Percentiles rank a stretch among this genome's conserved stretches.
Evolutionary conservation across 768 basidiomycete species (phyloP).

Genomic region (Hortiboletus campestris): DNA sequence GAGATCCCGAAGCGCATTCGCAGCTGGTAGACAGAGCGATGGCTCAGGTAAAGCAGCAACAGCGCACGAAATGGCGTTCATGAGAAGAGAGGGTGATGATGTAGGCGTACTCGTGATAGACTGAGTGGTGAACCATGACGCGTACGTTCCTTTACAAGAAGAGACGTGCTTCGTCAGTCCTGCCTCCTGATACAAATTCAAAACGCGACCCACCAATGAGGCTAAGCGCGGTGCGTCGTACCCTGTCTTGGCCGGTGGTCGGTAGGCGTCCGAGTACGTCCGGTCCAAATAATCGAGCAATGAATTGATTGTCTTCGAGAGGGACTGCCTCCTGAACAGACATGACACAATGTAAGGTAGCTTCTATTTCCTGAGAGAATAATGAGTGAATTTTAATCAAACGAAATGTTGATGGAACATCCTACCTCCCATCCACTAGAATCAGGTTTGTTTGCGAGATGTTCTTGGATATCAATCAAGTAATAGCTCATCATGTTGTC

Average conservation of each 20-base stretch:
- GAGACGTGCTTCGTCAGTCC: not conserved
- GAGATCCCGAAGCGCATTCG: conserved; percentile 77
- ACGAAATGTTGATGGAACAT: not conserved
- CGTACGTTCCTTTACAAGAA: conserved; percentile 55
- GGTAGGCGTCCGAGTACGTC: conserved; percentile 71
- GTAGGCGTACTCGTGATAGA: conserved; percentile 28
- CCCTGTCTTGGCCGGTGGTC: conserved; percentile 55
- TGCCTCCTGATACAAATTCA: not conserved
- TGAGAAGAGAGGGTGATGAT: conserved; percentile 46
- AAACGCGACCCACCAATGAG: conserved; percentile 62
- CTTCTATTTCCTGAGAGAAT: conserved; percentile 73
- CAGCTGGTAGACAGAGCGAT: conserved; percentile 65
- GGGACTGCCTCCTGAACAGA: conserved; percentile 86
- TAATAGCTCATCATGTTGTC: conserved; percentile 78
- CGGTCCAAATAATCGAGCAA: conserved; percentile 67
- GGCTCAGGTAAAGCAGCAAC: conserved; percentile 68
- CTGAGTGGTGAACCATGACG: conserved; percentile 75
- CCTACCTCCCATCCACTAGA: conserved; percentile 73
- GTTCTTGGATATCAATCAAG: conserved; percentile 57
- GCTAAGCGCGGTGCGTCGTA: conserved; percentile 71
- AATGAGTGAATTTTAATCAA: not conserved
- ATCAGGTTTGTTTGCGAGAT: conserved; percentile 45
- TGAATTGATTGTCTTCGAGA: conserved; percentile 49
- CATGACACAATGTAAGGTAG: conserved; percentile 81
- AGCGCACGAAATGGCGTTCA: conserved; percentile 67